Evolutionary conservation across 2,329 filamentous ascomycete species (phyloP).

Genomic region (Aspergillus transmontanensis): DNA sequence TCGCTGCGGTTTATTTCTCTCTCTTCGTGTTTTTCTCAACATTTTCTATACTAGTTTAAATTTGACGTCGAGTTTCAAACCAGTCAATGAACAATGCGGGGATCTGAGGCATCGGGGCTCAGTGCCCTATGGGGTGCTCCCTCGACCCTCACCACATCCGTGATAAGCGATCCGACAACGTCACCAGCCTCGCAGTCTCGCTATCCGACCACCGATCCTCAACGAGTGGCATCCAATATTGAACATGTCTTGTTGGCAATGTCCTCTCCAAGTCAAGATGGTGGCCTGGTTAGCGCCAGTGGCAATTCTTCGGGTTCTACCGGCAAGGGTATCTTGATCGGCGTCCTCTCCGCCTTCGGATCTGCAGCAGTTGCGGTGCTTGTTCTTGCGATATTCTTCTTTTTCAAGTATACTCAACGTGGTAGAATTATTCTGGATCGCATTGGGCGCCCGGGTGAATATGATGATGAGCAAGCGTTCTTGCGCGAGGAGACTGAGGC

Average conservation of each 20-base stretch:
- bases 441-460: constrained; percentile 90
- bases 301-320: constrained; percentile 55
- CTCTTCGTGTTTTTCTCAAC: neutral
- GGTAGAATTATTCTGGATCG: constrained; percentile 92
- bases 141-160: constrained; percentile 35
- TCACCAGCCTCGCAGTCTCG: constrained; percentile 26
- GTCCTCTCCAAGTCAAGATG: constrained; percentile 26
- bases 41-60: constrained; percentile 1
- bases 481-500: constrained; percentile 92
- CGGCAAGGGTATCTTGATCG: constrained; percentile 85
- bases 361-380: constrained; percentile 83
- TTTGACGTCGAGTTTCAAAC: neutral
- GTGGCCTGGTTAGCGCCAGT: constrained; percentile 34
- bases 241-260: constrained; percentile 39
- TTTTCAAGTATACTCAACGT: constrained; percentile 85
- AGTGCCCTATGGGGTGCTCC: constrained; percentile 38
- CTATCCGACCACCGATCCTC: constrained; percentile 16
- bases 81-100: constrained; percentile 44
- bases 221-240: constrained; percentile 34
- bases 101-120: constrained; percentile 42
- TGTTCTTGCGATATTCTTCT: constrained; percentile 81
- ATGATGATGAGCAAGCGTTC: constrained; percentile 96
- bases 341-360: constrained; percentile 89
- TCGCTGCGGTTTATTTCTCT: constrained; percentile 1
- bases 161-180: constrained; percentile 33